phyloP scores from a whole-genome alignment of 371 early-diverging fungal species.

The Paraphysoderma sedebokerense region DNA sequence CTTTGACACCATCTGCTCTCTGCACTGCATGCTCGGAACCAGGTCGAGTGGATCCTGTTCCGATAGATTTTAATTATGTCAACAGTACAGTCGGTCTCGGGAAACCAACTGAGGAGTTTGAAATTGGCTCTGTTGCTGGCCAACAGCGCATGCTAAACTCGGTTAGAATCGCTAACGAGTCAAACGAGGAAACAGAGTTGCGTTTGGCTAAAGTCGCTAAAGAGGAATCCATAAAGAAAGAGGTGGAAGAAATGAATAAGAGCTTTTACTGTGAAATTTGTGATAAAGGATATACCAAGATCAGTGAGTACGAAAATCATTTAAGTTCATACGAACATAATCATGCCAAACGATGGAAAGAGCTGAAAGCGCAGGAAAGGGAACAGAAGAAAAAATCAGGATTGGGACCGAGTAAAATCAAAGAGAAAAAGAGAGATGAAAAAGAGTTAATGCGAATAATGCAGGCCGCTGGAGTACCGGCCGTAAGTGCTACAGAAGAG shows the following conservation, averaged over 20 bases:
- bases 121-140: constrained; percentile 8
- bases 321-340: constrained; percentile 20
- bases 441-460: constrained; percentile 13
- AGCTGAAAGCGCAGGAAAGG: constrained; percentile 15
- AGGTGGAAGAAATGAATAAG: constrained; percentile 2
- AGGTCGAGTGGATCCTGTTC: constrained; percentile 15
- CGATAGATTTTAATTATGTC: constrained; percentile 7
- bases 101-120: constrained; percentile 9
- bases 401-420: constrained; percentile 8
- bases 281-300: constrained; percentile 21
- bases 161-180: constrained; percentile 13
- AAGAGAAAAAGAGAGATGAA: constrained; percentile 14
- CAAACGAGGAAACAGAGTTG: constrained; percentile 8
- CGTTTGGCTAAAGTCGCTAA: constrained; percentile 8
- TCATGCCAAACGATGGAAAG: constrained; percentile 18
- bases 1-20: too few species aligned
- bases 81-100: constrained; percentile 14
- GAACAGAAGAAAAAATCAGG: too few species aligned
- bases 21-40: too few species aligned
- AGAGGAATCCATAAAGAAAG: constrained; percentile 15
- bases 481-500: too few species aligned
- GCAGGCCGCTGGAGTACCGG: too few species aligned
- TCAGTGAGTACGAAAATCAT: constrained; percentile 19
- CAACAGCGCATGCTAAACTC: constrained; percentile 9
- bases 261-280: constrained; percentile 19